Base-by-base conservation (phyloP, 2,329 filamentous ascomycete genomes). In the Lithohypha guttulata region DNA sequence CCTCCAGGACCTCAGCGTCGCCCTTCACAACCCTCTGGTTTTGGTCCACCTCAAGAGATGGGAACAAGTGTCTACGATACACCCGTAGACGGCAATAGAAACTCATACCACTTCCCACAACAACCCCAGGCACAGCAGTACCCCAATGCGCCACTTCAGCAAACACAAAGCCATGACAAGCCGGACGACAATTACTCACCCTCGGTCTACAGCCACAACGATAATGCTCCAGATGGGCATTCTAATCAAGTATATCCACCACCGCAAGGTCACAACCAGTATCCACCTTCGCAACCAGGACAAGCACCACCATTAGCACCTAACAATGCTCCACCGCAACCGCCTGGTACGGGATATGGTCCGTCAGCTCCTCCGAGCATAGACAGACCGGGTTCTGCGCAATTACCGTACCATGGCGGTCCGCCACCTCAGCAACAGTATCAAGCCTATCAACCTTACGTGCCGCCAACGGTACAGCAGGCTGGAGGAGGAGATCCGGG, bases 51-150 rank as follows among this genome's bases (percentile, higher is more conserved):
- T n/a, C 83, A 87, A 59, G 83, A 89, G 61, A 66, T 89, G 32
- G 79, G 81, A 18, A 85, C 82, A 0, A 82, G 81, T 1, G 75
- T 75, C 7, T 87, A 86, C 53, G 81, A 86, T 58, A 82, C 81
- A 3, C 82, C 81, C 28, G 70, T 82, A 26, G 73, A 63, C 14
- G 14, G 53, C 32, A 43, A 50, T 20, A 56, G 59, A 30, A 53
- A 59, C 39, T 52, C 56, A 13, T 64, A 60, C 39, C 48, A 53
- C 11, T 39, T 47, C 2, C 41, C 38, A 21, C 39, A 45, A 18
- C 55, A 7, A 30, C 45, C 52, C 17, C 42, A 49, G 27, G 46
- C 43, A 18, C 54, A 53, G 14, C 56, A 55, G 32, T 58, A 55
- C 30, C 56, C 56, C 44, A 57, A 54, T 8, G 54, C 57, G 18